These are phyloP conservation scores for Hypoxylon sp. DNA, from an alignment of 2,329 filamentous ascomycete genomes.

Conservation along the genomic window DNA sequence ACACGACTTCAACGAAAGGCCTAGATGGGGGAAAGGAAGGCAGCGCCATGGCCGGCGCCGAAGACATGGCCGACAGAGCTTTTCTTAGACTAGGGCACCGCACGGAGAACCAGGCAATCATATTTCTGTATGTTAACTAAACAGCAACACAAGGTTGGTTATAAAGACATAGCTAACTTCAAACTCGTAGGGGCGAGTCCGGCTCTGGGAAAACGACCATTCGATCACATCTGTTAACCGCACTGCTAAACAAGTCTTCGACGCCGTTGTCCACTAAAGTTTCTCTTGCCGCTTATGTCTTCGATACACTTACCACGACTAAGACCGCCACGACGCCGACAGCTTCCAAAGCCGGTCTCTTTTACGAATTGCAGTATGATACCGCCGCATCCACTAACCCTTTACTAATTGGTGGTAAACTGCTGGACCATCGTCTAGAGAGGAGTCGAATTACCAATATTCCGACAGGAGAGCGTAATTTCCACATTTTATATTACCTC, in stretches of 20 bases:
- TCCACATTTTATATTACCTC: slow-evolving; percentile 96
- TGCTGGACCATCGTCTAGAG: slow-evolving; percentile 93
- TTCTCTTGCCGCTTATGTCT: slow-evolving; percentile 93
- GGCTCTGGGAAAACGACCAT: slow-evolving; percentile 97
- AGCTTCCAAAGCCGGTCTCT: slow-evolving; percentile 94
- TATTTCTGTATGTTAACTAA: slow-evolving; percentile 83
- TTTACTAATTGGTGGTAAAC: slow-evolving; percentile 91
- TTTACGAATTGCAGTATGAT: slow-evolving; percentile 97
- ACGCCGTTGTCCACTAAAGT: slow-evolving; percentile 95
- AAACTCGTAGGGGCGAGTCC: slow-evolving; percentile 82
- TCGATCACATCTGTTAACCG: slow-evolving; percentile 87
- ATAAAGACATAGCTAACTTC: slow-evolving; percentile 27
- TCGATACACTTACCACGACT: slow-evolving; percentile 95
- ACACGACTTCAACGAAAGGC: slow-evolving; percentile 88
- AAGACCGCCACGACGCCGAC: slow-evolving; percentile 97
- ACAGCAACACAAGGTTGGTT: not conserved
- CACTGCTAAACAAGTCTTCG: slow-evolving; percentile 89
- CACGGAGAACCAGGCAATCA: slow-evolving; percentile 91
- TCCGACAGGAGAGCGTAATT: slow-evolving; percentile 95
- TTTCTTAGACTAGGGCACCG: slow-evolving; percentile 88
- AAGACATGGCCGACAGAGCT: slow-evolving; percentile 90
- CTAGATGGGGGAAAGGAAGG: slow-evolving; percentile 92
- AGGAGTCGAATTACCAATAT: slow-evolving; percentile 91
- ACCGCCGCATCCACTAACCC: slow-evolving; percentile 87
- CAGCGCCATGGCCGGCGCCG: slow-evolving; percentile 91